Conservation (phyloP, 164 flowering plant species). For the Aristolochia fimbriata region DNA sequence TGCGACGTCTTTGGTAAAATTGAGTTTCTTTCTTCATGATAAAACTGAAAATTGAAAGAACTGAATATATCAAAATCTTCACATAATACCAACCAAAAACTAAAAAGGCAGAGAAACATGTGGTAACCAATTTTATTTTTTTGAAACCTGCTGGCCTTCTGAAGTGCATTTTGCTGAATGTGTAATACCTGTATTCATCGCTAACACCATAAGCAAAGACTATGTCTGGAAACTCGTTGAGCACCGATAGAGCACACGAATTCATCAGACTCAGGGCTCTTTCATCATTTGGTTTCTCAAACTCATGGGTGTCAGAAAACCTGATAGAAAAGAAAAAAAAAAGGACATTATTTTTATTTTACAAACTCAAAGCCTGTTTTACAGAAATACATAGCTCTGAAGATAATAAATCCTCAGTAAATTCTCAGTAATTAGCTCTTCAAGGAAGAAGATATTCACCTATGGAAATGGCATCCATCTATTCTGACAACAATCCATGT, state of each 20-base stretch:
- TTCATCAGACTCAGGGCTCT: slow-evolving; percentile 81
- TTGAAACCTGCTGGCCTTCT: no score
- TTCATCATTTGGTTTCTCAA: slow-evolving; percentile 82
- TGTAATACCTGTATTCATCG: slow-evolving; percentile 80
- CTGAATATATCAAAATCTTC: slow-evolving; percentile 5
- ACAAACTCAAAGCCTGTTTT: no score
- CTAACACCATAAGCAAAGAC: slow-evolving; percentile 75
- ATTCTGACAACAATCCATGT: slow-evolving; percentile 78
- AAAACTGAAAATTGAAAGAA: slow-evolving; percentile 43
- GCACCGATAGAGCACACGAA: slow-evolving; percentile 64
- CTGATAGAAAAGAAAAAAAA: slow-evolving; percentile 19
- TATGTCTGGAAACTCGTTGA: slow-evolving; percentile 66
- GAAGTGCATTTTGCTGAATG: no score
- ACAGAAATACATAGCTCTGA: no score
- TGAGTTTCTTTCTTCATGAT: slow-evolving; percentile 54
- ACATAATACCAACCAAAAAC: background rate
- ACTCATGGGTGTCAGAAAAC: slow-evolving; percentile 70
- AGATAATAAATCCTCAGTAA: no score
- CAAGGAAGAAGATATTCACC: slow-evolving; percentile 23
- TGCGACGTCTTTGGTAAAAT: slow-evolving; percentile 44
- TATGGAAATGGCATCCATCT: slow-evolving; percentile 82
- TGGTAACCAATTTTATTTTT: no score
- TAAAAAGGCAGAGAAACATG: background rate
- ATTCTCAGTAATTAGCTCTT: no score
- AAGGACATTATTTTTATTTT: background rate